These are phyloP conservation scores for Chrysoporthe austroafricana DNA, from an alignment of 2,329 filamentous ascomycete species.

Conservation along the genomic window DNA sequence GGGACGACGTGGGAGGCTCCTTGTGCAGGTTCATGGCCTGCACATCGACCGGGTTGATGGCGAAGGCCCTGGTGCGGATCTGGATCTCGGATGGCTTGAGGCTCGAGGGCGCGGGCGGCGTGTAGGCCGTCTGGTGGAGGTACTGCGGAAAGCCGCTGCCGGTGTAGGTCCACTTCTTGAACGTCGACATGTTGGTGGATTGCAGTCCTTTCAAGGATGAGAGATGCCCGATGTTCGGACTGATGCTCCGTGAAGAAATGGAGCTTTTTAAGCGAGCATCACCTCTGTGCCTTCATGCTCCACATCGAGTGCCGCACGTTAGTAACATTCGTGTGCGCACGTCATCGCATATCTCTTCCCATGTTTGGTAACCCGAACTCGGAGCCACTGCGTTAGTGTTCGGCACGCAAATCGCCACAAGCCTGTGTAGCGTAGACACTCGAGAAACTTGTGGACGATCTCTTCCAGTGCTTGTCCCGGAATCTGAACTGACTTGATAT, in stretches of 20 bases:
- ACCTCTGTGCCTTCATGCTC: neutral
- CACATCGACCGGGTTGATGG: constrained; percentile 31
- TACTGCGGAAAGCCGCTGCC: constrained; percentile 16
- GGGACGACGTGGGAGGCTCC: neutral
- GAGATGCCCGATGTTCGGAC: neutral
- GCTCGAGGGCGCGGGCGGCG: neutral
- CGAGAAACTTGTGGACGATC: too few relatives aligned
- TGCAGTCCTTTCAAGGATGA: neutral
- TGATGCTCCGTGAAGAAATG: neutral
- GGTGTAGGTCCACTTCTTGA: constrained; percentile 18
- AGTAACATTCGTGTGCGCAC: neutral
- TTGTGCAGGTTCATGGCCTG: constrained; percentile 29
- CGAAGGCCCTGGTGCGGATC: constrained; percentile 28
- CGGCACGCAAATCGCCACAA: neutral
- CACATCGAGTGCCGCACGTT: neutral
- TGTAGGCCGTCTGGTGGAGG: constrained; percentile 15
- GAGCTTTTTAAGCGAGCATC: neutral
- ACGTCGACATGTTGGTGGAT: constrained; percentile 1
- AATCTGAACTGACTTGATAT: too few relatives aligned
- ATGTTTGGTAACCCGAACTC: neutral
- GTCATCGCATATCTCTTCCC: neutral
- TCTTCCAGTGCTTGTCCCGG: too few relatives aligned
- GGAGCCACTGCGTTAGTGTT: neutral
- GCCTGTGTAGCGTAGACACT: neutral
- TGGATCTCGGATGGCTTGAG: constrained; percentile 23